Percentiles rank a stretch among this genome's conserved stretches.
Conservation (phyloP, 2,329 filamentous ascomycete genomes). For the Microdochium paspali region DNA sequence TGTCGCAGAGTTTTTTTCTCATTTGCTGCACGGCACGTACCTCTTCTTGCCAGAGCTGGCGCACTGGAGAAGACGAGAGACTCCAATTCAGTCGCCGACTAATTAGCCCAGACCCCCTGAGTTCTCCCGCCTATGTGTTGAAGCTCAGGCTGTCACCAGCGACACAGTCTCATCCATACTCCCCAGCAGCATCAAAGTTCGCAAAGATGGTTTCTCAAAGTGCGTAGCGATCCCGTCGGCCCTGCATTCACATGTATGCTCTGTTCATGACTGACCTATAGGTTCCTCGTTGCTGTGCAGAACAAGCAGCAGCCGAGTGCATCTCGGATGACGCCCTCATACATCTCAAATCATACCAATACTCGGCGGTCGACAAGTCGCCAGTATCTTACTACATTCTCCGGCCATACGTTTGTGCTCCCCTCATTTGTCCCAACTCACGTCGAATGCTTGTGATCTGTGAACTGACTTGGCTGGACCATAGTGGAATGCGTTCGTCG, state of each 20-base stretch:
- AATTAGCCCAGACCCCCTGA: too few relatives aligned
- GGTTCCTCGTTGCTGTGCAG: too few relatives aligned
- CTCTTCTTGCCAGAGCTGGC: too few relatives aligned
- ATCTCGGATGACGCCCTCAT: slow-evolving; percentile 84
- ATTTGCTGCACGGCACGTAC: too few relatives aligned
- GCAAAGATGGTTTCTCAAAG: background rate
- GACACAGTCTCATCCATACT: background rate
- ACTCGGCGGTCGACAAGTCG: slow-evolving; percentile 94
- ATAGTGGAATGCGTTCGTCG: slow-evolving; percentile 95
- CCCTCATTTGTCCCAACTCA: slow-evolving; percentile 4
- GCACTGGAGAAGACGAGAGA: too few relatives aligned
- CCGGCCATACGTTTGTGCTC: slow-evolving; percentile 74
- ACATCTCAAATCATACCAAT: slow-evolving; percentile 93
- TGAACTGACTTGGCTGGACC: slow-evolving; percentile 7
- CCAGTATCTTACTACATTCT: slow-evolving; percentile 89
- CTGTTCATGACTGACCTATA: too few relatives aligned
- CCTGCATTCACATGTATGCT: background rate
- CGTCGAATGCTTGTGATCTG: background rate
- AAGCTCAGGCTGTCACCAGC: background rate
- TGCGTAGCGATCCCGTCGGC: background rate
- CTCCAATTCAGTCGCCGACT: too few relatives aligned
- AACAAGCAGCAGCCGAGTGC: slow-evolving; percentile 55
- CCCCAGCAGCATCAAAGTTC: background rate
- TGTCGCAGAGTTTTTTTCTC: too few relatives aligned
- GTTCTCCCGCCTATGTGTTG: background rate